Base-by-base conservation (phyloP, 2,329 filamentous ascomycete genomes). In the Stagonosporopsis tanaceti region DNA sequence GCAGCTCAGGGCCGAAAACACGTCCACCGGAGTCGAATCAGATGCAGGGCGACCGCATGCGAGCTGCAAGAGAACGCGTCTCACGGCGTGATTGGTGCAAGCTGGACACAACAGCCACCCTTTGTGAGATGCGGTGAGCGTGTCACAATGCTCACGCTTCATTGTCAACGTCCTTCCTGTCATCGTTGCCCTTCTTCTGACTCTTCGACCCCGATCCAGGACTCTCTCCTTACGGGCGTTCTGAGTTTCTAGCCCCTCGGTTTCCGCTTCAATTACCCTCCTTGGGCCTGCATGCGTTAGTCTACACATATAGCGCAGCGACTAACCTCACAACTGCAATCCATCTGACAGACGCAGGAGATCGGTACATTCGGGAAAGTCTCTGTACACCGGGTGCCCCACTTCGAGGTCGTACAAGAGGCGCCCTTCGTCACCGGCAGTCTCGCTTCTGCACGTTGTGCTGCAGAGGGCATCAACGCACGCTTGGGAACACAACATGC, bases 221-320 rank as follows among this genome's bases (percentile, higher is more conserved):
- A n/a, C 32, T n/a, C 37, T 35, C 7, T 38, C 15, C 27, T 32
- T 34, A 14, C 25, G 9, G 2, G 17, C 4, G 3, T 5, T 15
- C 22, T 45, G 39, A 34, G 9, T 14, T 50, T 53, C n/a, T 42
- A 30, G 28, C 54, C 54, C 35, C 39, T 53, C 38, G 28, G 28
- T 48, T 39, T 56, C 48, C 45, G 54, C 35, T 22, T 30, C 25
- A 37, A 32, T 45, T 47, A 57, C 57, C 59, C 60, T 57, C 59
- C 61, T 68, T 60, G 63, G 64, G 67, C 64, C 60, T 63, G 67
- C 68, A 58, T 66, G 65, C 65, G 68, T 69, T 71, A 66, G 67
- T 47, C 59, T 41, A 61, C 35, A 60, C 35, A 50, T 60, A 38
- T 59, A 63, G 52, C 61, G 60, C 60, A 61, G 61, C 48, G 44